These are phyloP conservation scores for Poronia punctata DNA, from an alignment of 495 filamentous ascomycete species.

Conservation along the genomic window DNA sequence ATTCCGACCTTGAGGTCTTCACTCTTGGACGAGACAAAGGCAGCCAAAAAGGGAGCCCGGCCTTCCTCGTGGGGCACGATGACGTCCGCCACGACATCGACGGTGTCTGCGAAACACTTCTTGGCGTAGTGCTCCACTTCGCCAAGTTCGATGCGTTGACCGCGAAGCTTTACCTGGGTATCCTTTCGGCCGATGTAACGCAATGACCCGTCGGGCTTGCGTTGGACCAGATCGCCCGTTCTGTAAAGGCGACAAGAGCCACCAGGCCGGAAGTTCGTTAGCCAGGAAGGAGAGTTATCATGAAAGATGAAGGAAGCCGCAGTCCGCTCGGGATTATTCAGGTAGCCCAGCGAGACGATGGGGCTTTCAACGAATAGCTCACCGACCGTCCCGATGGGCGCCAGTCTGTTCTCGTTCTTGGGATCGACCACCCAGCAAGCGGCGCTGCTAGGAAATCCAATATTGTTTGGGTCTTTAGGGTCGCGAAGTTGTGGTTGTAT, in stretches of 20 bases:
- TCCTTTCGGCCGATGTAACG: background rate
- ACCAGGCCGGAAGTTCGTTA: background rate
- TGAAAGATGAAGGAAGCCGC: conserved; percentile 1
- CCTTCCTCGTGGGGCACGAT: conserved; percentile 17
- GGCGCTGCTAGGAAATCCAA: conserved; percentile 38
- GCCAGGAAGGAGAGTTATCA: background rate
- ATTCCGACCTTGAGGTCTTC: background rate
- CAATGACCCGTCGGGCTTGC: background rate
- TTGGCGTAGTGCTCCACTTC: conserved; percentile 28
- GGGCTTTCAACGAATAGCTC: conserved; percentile 47
- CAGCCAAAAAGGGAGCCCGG: background rate
- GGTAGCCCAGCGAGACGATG: conserved; percentile 42
- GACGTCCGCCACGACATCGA: conserved; percentile 39
- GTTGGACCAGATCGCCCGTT: conserved; percentile 40
- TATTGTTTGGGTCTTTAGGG: conserved; percentile 33
- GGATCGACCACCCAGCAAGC: conserved; percentile 38
- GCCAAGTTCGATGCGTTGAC: conserved; percentile 35
- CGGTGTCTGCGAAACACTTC: conserved; percentile 5
- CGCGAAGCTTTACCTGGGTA: conserved; percentile 18
- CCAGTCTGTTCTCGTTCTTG: conserved; percentile 36
- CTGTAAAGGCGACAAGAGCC: conserved; percentile 38
- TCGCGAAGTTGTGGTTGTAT: conserved; percentile 8
- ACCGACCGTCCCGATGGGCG: conserved; percentile 43
- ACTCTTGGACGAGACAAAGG: background rate
- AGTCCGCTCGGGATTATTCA: conserved; percentile 23